Conservation (phyloP, 768 basidiomycete genomes). For the Galerina marginata region DNA sequence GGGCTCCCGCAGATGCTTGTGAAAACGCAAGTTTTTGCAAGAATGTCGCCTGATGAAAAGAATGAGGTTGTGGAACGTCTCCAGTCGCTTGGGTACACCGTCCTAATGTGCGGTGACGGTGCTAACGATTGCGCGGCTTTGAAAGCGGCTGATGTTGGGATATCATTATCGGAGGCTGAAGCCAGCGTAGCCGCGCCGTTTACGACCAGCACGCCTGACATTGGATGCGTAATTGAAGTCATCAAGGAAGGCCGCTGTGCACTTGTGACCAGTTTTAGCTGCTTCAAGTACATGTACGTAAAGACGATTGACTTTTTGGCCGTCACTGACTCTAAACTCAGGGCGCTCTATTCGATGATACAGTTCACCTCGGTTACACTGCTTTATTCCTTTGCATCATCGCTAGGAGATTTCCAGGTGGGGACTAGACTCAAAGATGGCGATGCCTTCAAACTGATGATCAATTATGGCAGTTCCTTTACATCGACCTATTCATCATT, state of each 20-base stretch:
- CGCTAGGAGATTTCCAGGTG: constrained; percentile 95
- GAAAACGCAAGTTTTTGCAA: constrained; percentile 93
- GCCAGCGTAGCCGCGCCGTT: constrained; percentile 99
- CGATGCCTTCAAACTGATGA: constrained; percentile 7
- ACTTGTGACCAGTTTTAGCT: constrained; percentile 96
- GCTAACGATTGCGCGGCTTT: constrained; percentile 99
- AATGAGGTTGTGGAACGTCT: constrained; percentile 96
- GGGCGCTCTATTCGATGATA: constrained; percentile 98
- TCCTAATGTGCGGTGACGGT: constrained; percentile 98
- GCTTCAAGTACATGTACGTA: constrained; percentile 98
- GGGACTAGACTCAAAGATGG: constrained; percentile 22
- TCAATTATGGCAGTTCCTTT: constrained; percentile 72
- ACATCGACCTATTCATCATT: constrained; percentile 98
- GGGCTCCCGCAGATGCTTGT: constrained; percentile 85
- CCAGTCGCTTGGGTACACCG: constrained; percentile 92
- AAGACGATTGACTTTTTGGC: not conserved
- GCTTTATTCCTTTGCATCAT: constrained; percentile 95
- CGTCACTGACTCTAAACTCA: constrained; percentile 37
- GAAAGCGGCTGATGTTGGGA: constrained; percentile 97
- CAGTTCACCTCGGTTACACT: constrained; percentile 98
- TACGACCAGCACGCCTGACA: constrained; percentile 92
- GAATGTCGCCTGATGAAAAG: constrained; percentile 99
- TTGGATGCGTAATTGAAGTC: constrained; percentile 94
- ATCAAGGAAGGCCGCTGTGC: constrained; percentile 97
- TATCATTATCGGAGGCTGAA: constrained; percentile 96